These are phyloP conservation scores for Candida freyschussii DNA, from an alignment of 1,139 yeast genomes.

Conservation along the genomic window DNA sequence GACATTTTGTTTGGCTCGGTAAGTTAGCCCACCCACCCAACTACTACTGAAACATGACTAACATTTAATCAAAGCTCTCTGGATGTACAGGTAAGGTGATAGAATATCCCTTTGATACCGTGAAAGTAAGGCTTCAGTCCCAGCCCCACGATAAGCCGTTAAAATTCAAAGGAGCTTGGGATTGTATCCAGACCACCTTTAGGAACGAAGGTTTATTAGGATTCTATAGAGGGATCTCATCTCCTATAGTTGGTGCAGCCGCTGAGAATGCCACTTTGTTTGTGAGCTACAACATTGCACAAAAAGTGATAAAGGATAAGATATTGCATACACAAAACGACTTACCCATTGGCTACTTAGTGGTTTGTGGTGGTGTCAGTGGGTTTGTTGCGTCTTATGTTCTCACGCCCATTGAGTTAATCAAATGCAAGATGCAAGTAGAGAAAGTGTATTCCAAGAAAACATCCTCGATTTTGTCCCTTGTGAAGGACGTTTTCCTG, in stretches of 20 bases:
- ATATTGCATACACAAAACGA: conserved; percentile 20
- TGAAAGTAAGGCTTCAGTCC: conserved; percentile 84
- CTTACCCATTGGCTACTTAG: conserved; percentile 37
- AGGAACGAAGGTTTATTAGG: conserved; percentile 64
- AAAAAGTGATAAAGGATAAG: conserved; percentile 29
- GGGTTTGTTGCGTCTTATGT: conserved; percentile 83
- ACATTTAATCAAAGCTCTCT: conserved; percentile 34
- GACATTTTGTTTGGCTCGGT: conserved; percentile 26
- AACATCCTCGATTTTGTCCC: conserved; percentile 28
- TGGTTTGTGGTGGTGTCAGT: conserved; percentile 71
- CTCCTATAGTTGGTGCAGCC: conserved; percentile 86
- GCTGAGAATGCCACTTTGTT: conserved; percentile 77
- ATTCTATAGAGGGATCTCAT: conserved; percentile 62
- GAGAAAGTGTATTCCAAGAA: conserved; percentile 36
- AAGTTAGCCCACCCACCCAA: conserved; percentile 6
- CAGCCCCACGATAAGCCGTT: conserved; percentile 44
- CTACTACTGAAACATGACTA: conserved; percentile 3
- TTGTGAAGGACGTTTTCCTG: conserved; percentile 41
- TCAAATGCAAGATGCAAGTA: conserved; percentile 87
- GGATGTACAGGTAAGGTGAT: conserved; percentile 82
- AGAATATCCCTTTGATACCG: conserved; percentile 91
- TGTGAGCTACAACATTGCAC: conserved; percentile 51
- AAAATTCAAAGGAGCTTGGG: conserved; percentile 45
- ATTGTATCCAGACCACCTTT: conserved; percentile 59
- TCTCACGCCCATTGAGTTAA: conserved; percentile 82